phyloP scores from a whole-genome alignment of 371 early-diverging fungal species.

The Mortierella sp. region DNA sequence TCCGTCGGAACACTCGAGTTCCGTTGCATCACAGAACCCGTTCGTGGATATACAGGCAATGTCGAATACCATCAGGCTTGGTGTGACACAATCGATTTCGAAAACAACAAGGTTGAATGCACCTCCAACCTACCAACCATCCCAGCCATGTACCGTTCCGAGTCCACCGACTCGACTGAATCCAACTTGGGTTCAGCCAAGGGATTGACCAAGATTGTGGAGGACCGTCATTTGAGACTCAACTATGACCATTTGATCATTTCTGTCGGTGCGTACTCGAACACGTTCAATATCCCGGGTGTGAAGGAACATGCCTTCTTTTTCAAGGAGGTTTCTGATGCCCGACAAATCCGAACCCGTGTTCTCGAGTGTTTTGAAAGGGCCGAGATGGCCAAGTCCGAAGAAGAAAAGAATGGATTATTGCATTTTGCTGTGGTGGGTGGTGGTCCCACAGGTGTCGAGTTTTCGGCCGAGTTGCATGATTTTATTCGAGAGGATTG shows the following conservation, averaged over 20 bases:
- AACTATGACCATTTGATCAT: slow-evolving; percentile 85
- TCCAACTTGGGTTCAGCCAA: too few species aligned
- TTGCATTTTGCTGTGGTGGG: slow-evolving; percentile 89
- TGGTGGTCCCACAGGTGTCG: slow-evolving; percentile 83
- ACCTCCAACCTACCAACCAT: slow-evolving; percentile 36
- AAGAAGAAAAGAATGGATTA: slow-evolving; percentile 74
- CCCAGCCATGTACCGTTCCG: slow-evolving; percentile 15
- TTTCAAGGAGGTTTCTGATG: slow-evolving; percentile 81
- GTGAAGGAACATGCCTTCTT: slow-evolving; percentile 79
- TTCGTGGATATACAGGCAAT: slow-evolving; percentile 66
- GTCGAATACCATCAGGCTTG: slow-evolving; percentile 74
- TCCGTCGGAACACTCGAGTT: slow-evolving; percentile 89
- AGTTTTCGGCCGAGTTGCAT: slow-evolving; percentile 80
- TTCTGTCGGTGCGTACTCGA: slow-evolving; percentile 82
- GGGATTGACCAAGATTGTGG: too few species aligned
- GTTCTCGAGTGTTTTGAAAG: slow-evolving; percentile 85
- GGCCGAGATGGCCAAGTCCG: slow-evolving; percentile 74
- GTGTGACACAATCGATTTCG: slow-evolving; percentile 68
- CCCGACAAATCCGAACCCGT: slow-evolving; percentile 74
- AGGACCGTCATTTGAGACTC: slow-evolving; percentile 56
- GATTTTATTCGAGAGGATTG: slow-evolving; percentile 85
- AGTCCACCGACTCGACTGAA: background rate
- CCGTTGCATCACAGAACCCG: slow-evolving; percentile 81
- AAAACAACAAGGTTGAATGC: slow-evolving; percentile 54
- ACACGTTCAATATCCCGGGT: slow-evolving; percentile 86